Conservation (phyloP, 768 basidiomycete genomes). For the Hortiboletus campestris region DNA sequence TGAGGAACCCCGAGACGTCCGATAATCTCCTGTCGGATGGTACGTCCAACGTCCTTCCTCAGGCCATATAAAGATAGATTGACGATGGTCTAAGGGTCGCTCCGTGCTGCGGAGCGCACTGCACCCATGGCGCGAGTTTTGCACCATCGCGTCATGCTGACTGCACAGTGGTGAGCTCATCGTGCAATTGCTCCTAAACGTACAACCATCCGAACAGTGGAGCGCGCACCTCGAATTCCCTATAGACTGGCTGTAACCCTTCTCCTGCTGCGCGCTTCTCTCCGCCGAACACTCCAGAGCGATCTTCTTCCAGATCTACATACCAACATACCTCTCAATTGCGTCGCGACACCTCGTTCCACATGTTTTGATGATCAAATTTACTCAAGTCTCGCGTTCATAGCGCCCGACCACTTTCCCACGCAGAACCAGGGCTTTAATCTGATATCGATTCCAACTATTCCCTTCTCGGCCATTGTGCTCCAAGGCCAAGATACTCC, state of each 20-base stretch:
- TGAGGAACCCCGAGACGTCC: not conserved
- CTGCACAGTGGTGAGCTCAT: not conserved
- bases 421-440: conserved; percentile 1
- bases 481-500: not conserved
- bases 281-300: not conserved
- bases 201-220: not conserved
- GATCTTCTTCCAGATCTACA: conserved; percentile 5
- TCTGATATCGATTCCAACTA: conserved; percentile 1
- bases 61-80: conserved; percentile 16
- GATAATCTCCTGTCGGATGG: not conserved
- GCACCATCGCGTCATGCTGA: not conserved
- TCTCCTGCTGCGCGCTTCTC: not conserved
- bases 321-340: conserved; percentile 12
- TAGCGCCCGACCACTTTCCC: conserved; percentile 10
- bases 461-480: conserved; percentile 1
- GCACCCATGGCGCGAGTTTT: conserved; percentile 14
- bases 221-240: not conserved
- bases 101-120: not conserved
- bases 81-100: not conserved
- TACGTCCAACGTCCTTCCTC: conserved; percentile 10
- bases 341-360: conserved; percentile 20
- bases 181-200: not conserved
- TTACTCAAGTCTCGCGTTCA: conserved; percentile 8
- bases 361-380: conserved; percentile 12
- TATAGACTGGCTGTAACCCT: not conserved